A percentile compares a stretch with the other conserved stretches of the same genome.
Conservation (phyloP, 768 basidiomycete species). For the Termitomyces sp. region DNA sequence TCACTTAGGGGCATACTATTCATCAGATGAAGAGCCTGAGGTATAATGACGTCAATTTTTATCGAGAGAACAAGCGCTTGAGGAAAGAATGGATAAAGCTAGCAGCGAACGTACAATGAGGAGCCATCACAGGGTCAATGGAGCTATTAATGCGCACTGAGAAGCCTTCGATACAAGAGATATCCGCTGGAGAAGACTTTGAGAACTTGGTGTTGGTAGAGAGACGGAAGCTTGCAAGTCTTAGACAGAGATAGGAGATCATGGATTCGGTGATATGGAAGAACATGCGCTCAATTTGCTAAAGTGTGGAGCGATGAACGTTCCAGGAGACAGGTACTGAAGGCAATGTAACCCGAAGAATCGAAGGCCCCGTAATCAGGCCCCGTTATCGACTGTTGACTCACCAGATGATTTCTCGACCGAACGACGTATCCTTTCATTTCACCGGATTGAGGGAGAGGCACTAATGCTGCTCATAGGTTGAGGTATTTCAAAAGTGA, state of each 20-base stretch:
- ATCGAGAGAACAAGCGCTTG: neutral
- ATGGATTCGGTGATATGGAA: neutral
- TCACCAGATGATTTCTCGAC: neutral
- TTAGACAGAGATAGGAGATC: neutral
- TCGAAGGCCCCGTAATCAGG: neutral
- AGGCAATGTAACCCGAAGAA: neutral
- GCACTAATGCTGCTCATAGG: neutral
- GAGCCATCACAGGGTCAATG: conserved; percentile 1
- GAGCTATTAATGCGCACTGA: conserved; percentile 2
- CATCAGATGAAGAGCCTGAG: conserved; percentile 1
- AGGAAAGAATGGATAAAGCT: neutral
- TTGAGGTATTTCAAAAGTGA: neutral
- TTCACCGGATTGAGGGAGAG: neutral
- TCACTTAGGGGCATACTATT: neutral
- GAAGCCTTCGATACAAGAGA: conserved; percentile 3
- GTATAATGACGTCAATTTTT: neutral
- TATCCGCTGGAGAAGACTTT: conserved; percentile 4
- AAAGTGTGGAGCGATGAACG: neutral
- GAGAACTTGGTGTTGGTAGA: neutral
- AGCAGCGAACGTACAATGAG: conserved; percentile 2
- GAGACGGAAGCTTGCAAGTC: neutral
- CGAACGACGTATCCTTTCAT: neutral
- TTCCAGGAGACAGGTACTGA: neutral
- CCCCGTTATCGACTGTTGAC: too few relatives aligned
- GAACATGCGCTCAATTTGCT: neutral